Conservation (phyloP, 306 rosid genomes). For the Medicago lupulina region DNA sequence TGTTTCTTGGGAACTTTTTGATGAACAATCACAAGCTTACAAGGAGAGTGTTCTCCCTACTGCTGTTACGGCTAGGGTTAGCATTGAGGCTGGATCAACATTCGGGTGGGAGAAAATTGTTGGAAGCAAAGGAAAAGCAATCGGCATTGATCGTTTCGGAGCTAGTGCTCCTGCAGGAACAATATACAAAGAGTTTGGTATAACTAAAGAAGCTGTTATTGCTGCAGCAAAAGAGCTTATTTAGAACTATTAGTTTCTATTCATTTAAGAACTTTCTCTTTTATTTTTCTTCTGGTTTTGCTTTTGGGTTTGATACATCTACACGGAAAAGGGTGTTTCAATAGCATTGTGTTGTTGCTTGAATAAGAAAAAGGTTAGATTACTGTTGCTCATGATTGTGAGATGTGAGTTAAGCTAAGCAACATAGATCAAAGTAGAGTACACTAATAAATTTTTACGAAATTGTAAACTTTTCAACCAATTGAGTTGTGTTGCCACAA, state of each 20-base stretch:
- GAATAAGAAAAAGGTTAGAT: constrained; percentile 52
- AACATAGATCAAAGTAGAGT: constrained; percentile 47
- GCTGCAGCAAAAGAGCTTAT: constrained; percentile 79
- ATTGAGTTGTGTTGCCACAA: constrained; percentile 48
- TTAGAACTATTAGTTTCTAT: constrained; percentile 40
- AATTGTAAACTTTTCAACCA: constrained; percentile 53
- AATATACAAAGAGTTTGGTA: constrained; percentile 88
- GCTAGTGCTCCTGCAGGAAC: constrained; percentile 98
- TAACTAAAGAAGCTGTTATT: constrained; percentile 91
- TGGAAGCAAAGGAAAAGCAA: constrained; percentile 86
- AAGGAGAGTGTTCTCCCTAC: constrained; percentile 94
- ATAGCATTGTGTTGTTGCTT: constrained; percentile 45
- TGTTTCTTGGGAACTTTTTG: constrained; percentile 92
- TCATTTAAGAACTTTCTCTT: constrained; percentile 35
- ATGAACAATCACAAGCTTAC: constrained; percentile 85
- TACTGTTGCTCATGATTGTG: constrained; percentile 44
- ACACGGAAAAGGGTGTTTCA: constrained; percentile 46
- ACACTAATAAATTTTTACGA: constrained; percentile 43
- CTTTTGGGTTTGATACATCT: constrained; percentile 49
- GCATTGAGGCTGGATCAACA: constrained; percentile 96
- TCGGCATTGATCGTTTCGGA: constrained; percentile 90
- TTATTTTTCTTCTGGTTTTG: not conserved
- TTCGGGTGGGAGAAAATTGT: constrained; percentile 93
- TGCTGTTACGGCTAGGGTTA: constrained; percentile 90
- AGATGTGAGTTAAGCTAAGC: constrained; percentile 42